Evolutionary conservation across 2,329 filamentous ascomycete species (phyloP), one percentile per base, ranked within the genome.

Genomic region (Orbilia quercus): DNA sequence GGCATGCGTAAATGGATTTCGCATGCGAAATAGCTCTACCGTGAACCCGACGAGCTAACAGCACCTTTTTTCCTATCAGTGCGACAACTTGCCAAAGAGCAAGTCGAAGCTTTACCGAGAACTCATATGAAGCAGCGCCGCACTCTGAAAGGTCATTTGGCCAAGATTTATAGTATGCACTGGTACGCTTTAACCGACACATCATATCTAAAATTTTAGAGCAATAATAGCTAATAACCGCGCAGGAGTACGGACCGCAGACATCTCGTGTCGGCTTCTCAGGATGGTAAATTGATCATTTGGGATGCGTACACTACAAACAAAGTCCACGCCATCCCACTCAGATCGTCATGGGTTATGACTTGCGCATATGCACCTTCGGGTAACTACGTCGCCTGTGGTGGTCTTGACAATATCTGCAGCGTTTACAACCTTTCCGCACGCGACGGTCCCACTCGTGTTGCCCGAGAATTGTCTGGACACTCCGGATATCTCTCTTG

Each of bases 151-250:
- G 95, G 95, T 77, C 95, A 99, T 86, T 84, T 99, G 77, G 95
- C 95, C 79, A 99, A 99, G 85, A 99, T 99, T 79, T 99, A 99
- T 82, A 95, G 95, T 79, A 99, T 99, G 95, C 95, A 99, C 85
- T 99, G 95, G 95, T 98, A 95, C 6, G 42, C 6, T 11, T 2
- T 40, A 28, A 16, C 18, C n/a, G 7, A 3, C 28, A 5, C 4
- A 9, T 20, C 23, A 12, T 42, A 40, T 18, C 5, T 16, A 40
- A 23, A 7, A 7, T n/a, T 25, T 7, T 18, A n/a, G 28, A 31
- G 28, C 5, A 31, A 31, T 31, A 9, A 31, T 31, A 9, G 9
- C 31, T 74, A 44, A 69, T 44, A 53, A 4, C 22, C 18, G 7
- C 47, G 22, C 9, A 74, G 70, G 70, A 74, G 70, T 23, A 99